Base-by-base conservation (phyloP, 257 asterid species). In the Solanum chiquidenum region DNA sequence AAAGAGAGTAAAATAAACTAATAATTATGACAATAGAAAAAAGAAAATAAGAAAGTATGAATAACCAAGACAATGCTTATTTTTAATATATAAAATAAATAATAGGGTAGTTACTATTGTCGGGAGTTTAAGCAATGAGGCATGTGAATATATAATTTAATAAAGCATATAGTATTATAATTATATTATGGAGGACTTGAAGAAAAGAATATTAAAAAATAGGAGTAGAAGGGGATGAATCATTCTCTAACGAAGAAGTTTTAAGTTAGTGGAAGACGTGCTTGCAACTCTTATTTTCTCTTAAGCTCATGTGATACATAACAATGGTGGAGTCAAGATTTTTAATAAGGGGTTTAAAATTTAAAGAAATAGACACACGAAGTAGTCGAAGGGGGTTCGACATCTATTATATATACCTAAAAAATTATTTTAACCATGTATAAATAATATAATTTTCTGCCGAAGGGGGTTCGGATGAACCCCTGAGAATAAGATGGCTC, bases 241-340 rank as follows among this genome's bases (percentile, higher is more conserved):
- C 42, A 46, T 80, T 49, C 42, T 82, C 29, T 49, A 46, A 29
- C 29, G 18, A 29, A 49, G 21, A 16, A 52, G 29, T 72, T 72
- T 33, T 31, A 73, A 34, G 83, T 49, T 46, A 49, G 86, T 82
- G 86, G 86, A 18, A 49, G 86, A 82, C 86, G 86, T 82, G 86
- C 86, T 82, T 49, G 44, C 85, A 82, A 49, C 86, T 82, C 44
- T 82, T 49, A 80, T 46, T 44, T 80, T 80, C 52, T 44, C 52
- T 44, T 44, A 44, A 44, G 52, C 52, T 44, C 52, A 1, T 44
- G 52, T 44, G 52, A 44, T 44, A 44, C 52, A 44, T 44, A 44
- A 0, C 6, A 0, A 6, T 44, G 18, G 2, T 6, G 18, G 18
- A 44, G 52, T 2, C 18, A 44, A 1, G 5, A 12, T 44, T 44